phyloP scores from a whole-genome alignment of 345 rosid genomes.

The Dimocarpus longan region DNA sequence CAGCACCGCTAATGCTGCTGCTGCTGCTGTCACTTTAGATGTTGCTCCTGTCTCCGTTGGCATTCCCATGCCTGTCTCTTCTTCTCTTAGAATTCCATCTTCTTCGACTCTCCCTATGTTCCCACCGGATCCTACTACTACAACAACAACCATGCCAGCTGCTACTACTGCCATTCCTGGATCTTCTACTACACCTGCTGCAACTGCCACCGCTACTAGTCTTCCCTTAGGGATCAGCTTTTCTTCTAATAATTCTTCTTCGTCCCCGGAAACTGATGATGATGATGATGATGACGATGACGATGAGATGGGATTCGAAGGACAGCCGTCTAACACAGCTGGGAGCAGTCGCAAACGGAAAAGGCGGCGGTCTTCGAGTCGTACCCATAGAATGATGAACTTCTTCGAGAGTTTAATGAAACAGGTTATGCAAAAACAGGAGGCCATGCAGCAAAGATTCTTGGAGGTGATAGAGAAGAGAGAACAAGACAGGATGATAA shows the following conservation, averaged over 20 bases:
- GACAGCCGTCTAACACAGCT: conserved; percentile 39
- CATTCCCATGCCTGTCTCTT: conserved; percentile 41
- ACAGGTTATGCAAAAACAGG: conserved; percentile 82
- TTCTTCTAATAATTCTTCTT: conserved; percentile 66
- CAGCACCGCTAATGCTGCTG: conserved; percentile 5
- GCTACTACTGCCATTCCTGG: background rate
- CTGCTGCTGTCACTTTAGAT: conserved; percentile 31
- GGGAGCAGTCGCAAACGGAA: conserved; percentile 70
- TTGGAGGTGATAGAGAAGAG: conserved; percentile 80
- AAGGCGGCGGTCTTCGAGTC: conserved; percentile 35
- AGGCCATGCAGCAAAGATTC: conserved; percentile 70
- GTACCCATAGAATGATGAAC: conserved; percentile 63
- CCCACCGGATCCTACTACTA: conserved; percentile 18
- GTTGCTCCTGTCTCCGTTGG: conserved; percentile 67
- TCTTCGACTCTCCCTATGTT: conserved; percentile 13
- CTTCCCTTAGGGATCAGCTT: conserved; percentile 46
- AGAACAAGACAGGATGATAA: conserved; percentile 72
- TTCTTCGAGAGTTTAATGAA: conserved; percentile 66
- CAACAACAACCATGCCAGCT: background rate
- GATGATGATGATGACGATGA: conserved; percentile 21
- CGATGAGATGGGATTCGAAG: conserved; percentile 36
- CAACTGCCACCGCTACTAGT: background rate
- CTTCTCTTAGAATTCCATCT: conserved; percentile 30
- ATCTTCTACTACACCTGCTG: conserved; percentile 21
- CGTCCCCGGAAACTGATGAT: conserved; percentile 56